Evolutionary conservation across 306 rosid species (phyloP).

Genomic region (Vigna radiata): DNA sequence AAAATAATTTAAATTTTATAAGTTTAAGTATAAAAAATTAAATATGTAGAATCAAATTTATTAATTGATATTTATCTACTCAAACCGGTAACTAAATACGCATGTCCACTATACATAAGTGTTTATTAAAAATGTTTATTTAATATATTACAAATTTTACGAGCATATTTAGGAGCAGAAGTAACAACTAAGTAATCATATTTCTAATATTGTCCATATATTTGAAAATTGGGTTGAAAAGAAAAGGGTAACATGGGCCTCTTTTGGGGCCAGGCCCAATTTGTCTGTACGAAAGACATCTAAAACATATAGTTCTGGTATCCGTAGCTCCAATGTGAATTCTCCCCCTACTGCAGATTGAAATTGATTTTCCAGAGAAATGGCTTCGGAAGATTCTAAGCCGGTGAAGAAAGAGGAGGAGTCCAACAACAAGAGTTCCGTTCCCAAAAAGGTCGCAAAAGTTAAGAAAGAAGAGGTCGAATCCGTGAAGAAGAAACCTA

Average conservation of each 20-base stretch:
- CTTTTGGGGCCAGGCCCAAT: slow-evolving; percentile 29
- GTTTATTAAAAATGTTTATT: too few relatives aligned
- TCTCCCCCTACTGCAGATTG: background rate
- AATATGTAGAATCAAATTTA: too few relatives aligned
- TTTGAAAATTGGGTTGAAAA: too few relatives aligned
- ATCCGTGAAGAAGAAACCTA: slow-evolving; percentile 35
- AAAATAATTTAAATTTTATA: too few relatives aligned
- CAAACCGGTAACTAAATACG: too few relatives aligned
- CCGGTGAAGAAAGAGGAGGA: slow-evolving; percentile 48
- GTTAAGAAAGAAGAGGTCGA: slow-evolving; percentile 57
- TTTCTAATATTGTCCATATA: too few relatives aligned
- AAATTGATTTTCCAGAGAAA: slow-evolving; percentile 21
- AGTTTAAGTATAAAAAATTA: too few relatives aligned
- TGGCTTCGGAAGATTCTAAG: slow-evolving; percentile 69
- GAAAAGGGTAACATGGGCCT: background rate
- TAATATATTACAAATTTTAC: too few relatives aligned
- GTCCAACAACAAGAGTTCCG: slow-evolving; percentile 45
- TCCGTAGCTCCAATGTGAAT: background rate
- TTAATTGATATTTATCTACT: too few relatives aligned
- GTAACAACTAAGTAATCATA: too few relatives aligned
- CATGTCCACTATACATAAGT: too few relatives aligned
- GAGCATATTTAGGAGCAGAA: too few relatives aligned
- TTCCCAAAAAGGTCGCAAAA: slow-evolving; percentile 41
- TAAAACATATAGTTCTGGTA: background rate
- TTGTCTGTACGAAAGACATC: background rate